phyloP scores from a whole-genome alignment of 2,329 filamentous ascomycete species.

The Exserohilum rostratum region DNA sequence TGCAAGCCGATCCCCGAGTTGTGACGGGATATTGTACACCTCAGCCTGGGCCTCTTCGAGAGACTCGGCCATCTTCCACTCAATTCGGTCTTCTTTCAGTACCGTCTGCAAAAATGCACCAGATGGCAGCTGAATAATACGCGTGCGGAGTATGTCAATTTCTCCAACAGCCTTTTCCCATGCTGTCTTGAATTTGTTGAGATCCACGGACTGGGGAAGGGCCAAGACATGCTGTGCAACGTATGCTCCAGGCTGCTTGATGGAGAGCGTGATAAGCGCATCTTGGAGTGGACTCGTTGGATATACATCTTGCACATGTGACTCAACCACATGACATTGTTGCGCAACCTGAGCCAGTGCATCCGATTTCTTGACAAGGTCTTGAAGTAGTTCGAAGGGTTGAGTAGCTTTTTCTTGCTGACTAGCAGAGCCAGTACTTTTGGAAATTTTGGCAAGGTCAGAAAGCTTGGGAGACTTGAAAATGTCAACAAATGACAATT shows the following conservation, averaged over 20 bases:
- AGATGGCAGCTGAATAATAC: constrained; percentile 40
- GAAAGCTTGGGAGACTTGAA: constrained; percentile 41
- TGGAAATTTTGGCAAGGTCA: constrained; percentile 37
- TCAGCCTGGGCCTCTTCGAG: constrained; percentile 26
- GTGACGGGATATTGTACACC: constrained; percentile 22
- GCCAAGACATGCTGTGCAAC: constrained; percentile 54
- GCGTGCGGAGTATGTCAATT: constrained; percentile 57
- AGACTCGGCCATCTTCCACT: constrained; percentile 29
- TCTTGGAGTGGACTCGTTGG: constrained; percentile 53
- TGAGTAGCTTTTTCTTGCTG: constrained; percentile 18
- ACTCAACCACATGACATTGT: constrained; percentile 29
- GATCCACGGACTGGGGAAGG: constrained; percentile 48
- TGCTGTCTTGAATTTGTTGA: constrained; percentile 53
- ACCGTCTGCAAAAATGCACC: constrained; percentile 39
- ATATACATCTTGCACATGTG: constrained; percentile 48
- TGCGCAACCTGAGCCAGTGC: constrained; percentile 28
- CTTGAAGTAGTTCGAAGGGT: constrained; percentile 31
- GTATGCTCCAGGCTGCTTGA: constrained; percentile 56
- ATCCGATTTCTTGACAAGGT: constrained; percentile 13
- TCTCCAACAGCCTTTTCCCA: constrained; percentile 56
- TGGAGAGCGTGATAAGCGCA: constrained; percentile 56
- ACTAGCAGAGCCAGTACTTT: not conserved
- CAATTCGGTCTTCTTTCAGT: constrained; percentile 33
- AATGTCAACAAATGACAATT: constrained; percentile 40
- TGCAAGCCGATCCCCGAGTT: constrained; percentile 33